Evolutionary conservation across 306 rosid species (phyloP).

Genomic region (Dryas octopetala): DNA sequence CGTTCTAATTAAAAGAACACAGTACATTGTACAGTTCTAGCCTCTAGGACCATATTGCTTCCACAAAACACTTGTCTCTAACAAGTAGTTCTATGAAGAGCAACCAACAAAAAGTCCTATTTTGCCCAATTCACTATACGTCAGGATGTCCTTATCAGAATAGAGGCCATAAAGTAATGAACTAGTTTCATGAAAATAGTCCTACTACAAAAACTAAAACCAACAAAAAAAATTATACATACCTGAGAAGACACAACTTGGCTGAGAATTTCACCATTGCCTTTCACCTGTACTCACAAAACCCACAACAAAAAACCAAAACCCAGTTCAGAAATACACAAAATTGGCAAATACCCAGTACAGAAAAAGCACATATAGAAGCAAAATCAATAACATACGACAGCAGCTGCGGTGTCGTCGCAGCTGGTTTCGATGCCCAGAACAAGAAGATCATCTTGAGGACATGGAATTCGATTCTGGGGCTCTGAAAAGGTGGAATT

Average conservation of each 20-base stretch:
- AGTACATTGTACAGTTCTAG: neutral
- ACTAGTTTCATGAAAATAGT: neutral
- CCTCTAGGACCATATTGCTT: neutral
- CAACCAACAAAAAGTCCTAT: neutral
- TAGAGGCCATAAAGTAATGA: neutral
- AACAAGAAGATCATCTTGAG: conserved; percentile 48
- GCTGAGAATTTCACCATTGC: conserved; percentile 84
- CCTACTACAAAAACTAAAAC: conserved; percentile 7
- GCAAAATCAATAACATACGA: conserved; percentile 43
- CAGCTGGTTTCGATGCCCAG: conserved; percentile 97
- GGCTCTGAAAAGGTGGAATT: conserved; percentile 7
- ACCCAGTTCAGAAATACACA: conserved; percentile 6
- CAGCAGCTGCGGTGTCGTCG: conserved; percentile 95
- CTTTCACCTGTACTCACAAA: conserved; percentile 54
- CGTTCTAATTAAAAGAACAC: conserved; percentile 5
- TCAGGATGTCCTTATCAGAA: neutral
- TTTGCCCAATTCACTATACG: neutral
- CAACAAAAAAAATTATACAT: conserved; percentile 7
- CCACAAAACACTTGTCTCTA: neutral
- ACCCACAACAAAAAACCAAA: conserved; percentile 1
- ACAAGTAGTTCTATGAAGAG: neutral
- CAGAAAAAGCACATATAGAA: conserved; percentile 3
- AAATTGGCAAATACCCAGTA: neutral
- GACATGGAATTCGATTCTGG: conserved; percentile 23
- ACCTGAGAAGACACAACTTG: conserved; percentile 96